These are phyloP conservation scores for Nannochloropsis oceanica DNA, from an alignment of 108 stramenopile species.

Conservation along the genomic window DNA sequence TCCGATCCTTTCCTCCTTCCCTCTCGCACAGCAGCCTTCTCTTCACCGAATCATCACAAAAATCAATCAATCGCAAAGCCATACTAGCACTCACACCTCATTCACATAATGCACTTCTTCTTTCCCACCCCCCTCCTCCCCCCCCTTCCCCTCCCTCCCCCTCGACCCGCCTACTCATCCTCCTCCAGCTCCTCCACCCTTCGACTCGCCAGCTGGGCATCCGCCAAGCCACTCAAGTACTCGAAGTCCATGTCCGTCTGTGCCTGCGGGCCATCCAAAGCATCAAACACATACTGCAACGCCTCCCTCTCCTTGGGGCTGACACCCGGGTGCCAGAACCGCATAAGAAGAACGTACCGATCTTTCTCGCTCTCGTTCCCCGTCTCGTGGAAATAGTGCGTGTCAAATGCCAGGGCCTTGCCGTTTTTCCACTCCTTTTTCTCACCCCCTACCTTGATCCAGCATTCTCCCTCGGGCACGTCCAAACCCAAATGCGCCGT, in stretches of 20 bases:
- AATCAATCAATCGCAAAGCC: too few species aligned
- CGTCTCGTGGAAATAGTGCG: constrained; percentile 70
- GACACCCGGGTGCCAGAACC: constrained; percentile 84
- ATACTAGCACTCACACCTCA: too few species aligned
- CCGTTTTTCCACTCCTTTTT: constrained; percentile 55
- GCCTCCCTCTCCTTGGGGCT: constrained; percentile 55
- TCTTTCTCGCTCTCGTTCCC: constrained; percentile 59
- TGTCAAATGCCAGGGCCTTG: constrained; percentile 61
- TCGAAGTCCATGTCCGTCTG: background rate
- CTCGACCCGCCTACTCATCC: background rate
- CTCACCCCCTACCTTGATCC: constrained; percentile 25
- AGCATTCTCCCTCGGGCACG: constrained; percentile 46
- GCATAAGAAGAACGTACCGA: constrained; percentile 70
- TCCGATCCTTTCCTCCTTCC: background rate
- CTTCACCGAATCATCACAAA: too few species aligned
- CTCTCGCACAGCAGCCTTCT: background rate
- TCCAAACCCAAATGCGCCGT: constrained; percentile 68
- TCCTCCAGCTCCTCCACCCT: background rate
- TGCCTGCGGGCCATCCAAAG: background rate
- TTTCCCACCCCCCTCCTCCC: background rate
- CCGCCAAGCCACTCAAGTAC: background rate
- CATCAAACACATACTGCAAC: constrained; percentile 54
- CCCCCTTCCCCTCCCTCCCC: background rate
- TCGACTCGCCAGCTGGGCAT: background rate
- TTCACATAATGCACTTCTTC: background rate